A percentile compares a stretch with the other conserved stretches of the same genome.
These are phyloP conservation scores for Psilocybe tampanensis DNA, from an alignment of 768 basidiomycete genomes.

Conservation along the genomic window DNA sequence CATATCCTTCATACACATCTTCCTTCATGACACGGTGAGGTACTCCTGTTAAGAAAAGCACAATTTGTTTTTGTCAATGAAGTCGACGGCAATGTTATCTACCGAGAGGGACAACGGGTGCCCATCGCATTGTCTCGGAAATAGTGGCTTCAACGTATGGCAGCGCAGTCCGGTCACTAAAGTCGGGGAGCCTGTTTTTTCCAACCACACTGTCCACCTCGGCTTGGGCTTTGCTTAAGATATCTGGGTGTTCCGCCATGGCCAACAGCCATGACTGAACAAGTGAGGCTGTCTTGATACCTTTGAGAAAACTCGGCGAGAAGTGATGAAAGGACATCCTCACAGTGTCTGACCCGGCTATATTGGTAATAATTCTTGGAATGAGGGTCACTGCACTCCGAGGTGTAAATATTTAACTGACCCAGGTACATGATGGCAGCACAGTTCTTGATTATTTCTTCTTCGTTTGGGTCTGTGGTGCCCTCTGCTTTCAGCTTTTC, in stretches of 20 bases:
- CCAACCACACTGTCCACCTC: slow-evolving; percentile 46
- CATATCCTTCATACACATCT: slow-evolving; percentile 32
- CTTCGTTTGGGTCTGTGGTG: slow-evolving; percentile 16
- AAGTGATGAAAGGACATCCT: neutral
- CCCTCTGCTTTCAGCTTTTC: slow-evolving; percentile 21
- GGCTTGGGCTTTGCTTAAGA: slow-evolving; percentile 40
- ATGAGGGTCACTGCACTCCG: too few species aligned
- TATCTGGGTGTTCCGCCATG: slow-evolving; percentile 42
- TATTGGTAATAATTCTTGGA: too few species aligned
- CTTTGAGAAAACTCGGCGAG: too few species aligned
- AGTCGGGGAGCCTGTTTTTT: slow-evolving; percentile 41
- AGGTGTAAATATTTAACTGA: slow-evolving; percentile 16
- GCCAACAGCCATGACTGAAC: slow-evolving; percentile 33
- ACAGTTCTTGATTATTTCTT: slow-evolving; percentile 41
- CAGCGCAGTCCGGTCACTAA: slow-evolving; percentile 37
- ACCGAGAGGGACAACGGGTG: slow-evolving; percentile 38
- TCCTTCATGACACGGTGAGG: slow-evolving; percentile 34
- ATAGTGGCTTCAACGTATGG: slow-evolving; percentile 48
- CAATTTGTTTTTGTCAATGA: neutral
- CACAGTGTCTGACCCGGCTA: slow-evolving; percentile 24
- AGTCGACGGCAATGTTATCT: neutral
- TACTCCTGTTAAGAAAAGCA: slow-evolving; percentile 23
- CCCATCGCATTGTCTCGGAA: slow-evolving; percentile 46
- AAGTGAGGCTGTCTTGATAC: slow-evolving; percentile 26
- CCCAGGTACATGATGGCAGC: slow-evolving; percentile 44